phyloP scores from a whole-genome alignment of 805 yeast species.

The Cyberlindnera americana region DNA sequence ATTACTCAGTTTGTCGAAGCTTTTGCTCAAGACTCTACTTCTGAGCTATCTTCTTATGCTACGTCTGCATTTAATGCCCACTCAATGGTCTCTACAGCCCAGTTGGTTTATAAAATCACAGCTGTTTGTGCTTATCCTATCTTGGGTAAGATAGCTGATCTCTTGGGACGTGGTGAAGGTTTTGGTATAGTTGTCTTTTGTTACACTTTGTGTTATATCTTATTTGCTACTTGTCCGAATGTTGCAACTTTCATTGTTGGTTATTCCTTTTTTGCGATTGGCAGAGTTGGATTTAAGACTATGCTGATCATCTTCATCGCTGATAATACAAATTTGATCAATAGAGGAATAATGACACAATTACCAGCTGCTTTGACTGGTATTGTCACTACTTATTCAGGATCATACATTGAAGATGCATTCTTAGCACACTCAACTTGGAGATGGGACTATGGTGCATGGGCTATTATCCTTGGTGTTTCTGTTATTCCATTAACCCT shows the following conservation, averaged over 20 bases:
- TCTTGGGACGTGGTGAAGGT: slow-evolving; percentile 36
- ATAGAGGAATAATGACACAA: slow-evolving; percentile 35
- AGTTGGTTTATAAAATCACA: slow-evolving; percentile 34
- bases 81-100: slow-evolving; percentile 35
- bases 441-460: slow-evolving; percentile 49
- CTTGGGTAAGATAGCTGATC: slow-evolving; percentile 35
- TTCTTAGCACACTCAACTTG: slow-evolving; percentile 35
- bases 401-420: slow-evolving; percentile 27
- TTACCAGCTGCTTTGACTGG: slow-evolving; percentile 33
- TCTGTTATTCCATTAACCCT: slow-evolving; percentile 20
- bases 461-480: slow-evolving; percentile 34
- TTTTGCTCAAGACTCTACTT: slow-evolving; percentile 27
- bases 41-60: slow-evolving; percentile 27
- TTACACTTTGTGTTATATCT: slow-evolving; percentile 30
- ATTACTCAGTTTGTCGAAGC: slow-evolving; percentile 28
- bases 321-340: slow-evolving; percentile 34
- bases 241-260: slow-evolving; percentile 31
- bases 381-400: slow-evolving; percentile 27
- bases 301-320: slow-evolving; percentile 34
- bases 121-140: slow-evolving; percentile 35
- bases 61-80: slow-evolving; percentile 34
- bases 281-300: slow-evolving; percentile 34
- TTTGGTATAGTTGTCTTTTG: slow-evolving; percentile 30
- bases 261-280: slow-evolving; percentile 35
- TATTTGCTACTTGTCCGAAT: slow-evolving; percentile 33